These are phyloP conservation scores for Calamus simplicifolius DNA, from an alignment of 176 grass and related monocot genomes.

Conservation along the genomic window DNA sequence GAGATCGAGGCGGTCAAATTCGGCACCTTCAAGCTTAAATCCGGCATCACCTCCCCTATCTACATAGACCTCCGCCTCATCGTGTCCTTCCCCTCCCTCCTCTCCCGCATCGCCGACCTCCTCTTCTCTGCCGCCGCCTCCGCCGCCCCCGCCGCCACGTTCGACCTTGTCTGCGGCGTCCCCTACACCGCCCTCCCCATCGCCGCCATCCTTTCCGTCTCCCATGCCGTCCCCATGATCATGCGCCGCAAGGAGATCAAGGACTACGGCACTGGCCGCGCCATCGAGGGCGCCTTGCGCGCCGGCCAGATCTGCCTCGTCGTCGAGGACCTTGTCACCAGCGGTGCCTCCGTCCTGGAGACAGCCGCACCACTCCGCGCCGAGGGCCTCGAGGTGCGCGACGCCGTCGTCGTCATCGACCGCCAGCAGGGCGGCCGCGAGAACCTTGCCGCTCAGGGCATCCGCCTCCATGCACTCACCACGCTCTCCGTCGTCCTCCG, in stretches of 20 bases:
- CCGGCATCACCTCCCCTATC: conserved; percentile 88
- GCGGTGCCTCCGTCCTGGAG: conserved; percentile 84
- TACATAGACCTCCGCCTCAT: conserved; percentile 91
- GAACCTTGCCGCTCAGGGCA: conserved; percentile 60
- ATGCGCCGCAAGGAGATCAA: conserved; percentile 97
- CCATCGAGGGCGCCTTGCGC: conserved; percentile 63
- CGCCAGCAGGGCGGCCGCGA: conserved; percentile 79
- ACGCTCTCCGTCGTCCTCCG: conserved; percentile 72
- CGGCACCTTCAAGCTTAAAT: conserved; percentile 87
- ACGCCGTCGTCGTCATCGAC: conserved; percentile 79
- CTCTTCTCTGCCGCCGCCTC: conserved; percentile 21
- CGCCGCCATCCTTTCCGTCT: conserved; percentile 64
- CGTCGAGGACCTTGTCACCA: conserved; percentile 92
- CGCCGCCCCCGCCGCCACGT: conserved; percentile 25
- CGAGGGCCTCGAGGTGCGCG: conserved; percentile 41
- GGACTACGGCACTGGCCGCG: conserved; percentile 71
- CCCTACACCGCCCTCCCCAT: conserved; percentile 95
- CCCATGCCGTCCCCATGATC: conserved; percentile 66
- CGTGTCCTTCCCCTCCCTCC: conserved; percentile 75
- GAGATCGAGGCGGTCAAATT: conserved; percentile 82
- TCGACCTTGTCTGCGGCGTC: conserved; percentile 78
- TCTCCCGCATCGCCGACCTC: conserved; percentile 54
- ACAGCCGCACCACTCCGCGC: conserved; percentile 51
- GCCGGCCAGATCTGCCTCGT: conserved; percentile 55
- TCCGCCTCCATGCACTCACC: conserved; percentile 62